phyloP scores from a whole-genome alignment of 768 basidiomycete species.

The Wakefieldia striispora region DNA sequence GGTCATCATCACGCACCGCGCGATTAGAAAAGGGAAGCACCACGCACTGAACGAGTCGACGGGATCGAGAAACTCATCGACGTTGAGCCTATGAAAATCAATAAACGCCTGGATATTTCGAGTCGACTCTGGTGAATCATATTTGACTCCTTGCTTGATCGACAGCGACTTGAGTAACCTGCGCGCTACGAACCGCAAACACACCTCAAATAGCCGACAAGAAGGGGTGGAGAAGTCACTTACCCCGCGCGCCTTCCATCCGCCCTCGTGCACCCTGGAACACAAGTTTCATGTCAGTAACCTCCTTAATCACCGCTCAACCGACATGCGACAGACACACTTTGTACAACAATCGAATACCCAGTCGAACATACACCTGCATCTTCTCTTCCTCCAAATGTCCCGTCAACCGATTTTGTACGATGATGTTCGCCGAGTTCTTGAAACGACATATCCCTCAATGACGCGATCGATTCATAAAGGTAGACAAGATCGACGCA shows the following conservation, averaged over 20 bases:
- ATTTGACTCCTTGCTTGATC: constrained; percentile 92
- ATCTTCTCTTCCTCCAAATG: constrained; percentile 98
- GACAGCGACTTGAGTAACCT: constrained; percentile 86
- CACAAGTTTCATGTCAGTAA: neutral
- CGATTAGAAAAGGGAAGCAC: neutral
- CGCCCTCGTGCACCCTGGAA: constrained; percentile 72
- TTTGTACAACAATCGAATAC: constrained; percentile 91
- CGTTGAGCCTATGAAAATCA: constrained; percentile 82
- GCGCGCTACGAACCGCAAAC: constrained; percentile 50
- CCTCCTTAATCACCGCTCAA: neutral
- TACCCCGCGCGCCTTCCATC: constrained; percentile 88
- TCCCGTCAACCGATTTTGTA: constrained; percentile 90
- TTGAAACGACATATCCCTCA: constrained; percentile 26
- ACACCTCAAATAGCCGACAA: neutral
- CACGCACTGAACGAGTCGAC: constrained; percentile 76
- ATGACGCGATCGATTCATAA: neutral
- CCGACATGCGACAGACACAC: constrained; percentile 29
- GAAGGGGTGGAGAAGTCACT: constrained; percentile 17
- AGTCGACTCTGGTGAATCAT: constrained; percentile 81
- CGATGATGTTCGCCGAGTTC: constrained; percentile 98
- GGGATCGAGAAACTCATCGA: constrained; percentile 81
- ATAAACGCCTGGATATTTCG: constrained; percentile 86
- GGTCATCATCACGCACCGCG: neutral
- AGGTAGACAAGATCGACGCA: constrained; percentile 33
- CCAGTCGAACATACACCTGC: constrained; percentile 90